phyloP scores from a whole-genome alignment of 2,329 filamentous ascomycete genomes.

The Aaosphaeria arxii region DNA sequence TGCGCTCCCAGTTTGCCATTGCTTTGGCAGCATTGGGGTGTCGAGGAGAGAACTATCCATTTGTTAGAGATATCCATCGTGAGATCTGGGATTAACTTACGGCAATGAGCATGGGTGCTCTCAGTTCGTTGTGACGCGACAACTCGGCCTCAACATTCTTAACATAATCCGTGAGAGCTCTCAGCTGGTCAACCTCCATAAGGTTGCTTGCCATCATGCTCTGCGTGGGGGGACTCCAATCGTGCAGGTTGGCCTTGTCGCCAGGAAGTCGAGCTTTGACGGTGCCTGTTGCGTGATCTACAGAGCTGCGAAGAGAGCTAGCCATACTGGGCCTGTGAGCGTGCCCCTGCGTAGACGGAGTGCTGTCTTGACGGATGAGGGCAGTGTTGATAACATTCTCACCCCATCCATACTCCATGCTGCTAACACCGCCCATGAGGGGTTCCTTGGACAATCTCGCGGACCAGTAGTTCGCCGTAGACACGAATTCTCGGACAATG shows the following conservation, averaged over 20 bases:
- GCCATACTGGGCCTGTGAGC: constrained; percentile 54
- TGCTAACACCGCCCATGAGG: constrained; percentile 87
- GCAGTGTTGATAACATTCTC: constrained; percentile 68
- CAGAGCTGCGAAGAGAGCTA: constrained; percentile 59
- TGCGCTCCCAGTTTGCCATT: constrained; percentile 96
- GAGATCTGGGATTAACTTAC: constrained; percentile 39
- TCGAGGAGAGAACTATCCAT: constrained; percentile 69
- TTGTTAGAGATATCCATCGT: constrained; percentile 9
- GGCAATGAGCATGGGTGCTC: constrained; percentile 81
- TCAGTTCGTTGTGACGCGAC: constrained; percentile 80
- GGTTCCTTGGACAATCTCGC: constrained; percentile 92
- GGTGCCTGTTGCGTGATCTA: constrained; percentile 54
- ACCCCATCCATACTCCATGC: constrained; percentile 97
- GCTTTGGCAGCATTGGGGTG: constrained; percentile 78
- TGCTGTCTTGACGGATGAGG: constrained; percentile 35
- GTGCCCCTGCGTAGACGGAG: constrained; percentile 27
- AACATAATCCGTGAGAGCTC: constrained; percentile 73
- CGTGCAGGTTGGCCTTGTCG: constrained; percentile 77
- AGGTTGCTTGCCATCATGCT: constrained; percentile 82
- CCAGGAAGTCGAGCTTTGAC: constrained; percentile 71
- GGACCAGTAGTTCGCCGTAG: constrained; percentile 96
- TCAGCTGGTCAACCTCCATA: constrained; percentile 76
- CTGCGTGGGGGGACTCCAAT: constrained; percentile 87
- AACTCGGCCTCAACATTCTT: constrained; percentile 82
- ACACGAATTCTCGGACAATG: constrained; percentile 91